Evolutionary conservation across 805 yeast species (phyloP).

Genomic region (Ogataea populi-albae): DNA sequence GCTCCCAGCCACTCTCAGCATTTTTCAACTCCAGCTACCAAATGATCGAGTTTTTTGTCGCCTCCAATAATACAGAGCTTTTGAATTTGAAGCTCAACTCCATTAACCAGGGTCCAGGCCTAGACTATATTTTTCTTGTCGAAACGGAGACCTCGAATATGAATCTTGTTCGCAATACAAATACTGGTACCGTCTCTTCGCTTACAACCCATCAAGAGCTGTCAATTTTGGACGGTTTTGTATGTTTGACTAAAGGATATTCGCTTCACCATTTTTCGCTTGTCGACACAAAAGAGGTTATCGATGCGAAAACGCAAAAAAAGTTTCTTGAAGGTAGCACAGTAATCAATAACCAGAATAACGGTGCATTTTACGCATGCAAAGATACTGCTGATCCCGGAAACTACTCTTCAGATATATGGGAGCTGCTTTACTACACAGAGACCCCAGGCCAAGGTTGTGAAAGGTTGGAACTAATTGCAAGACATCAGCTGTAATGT

Average conservation of each 20-base stretch:
- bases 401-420: conserved; percentile 29
- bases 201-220: conserved; percentile 10
- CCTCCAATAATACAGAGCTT: conserved; percentile 5
- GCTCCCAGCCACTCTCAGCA: conserved; percentile 1
- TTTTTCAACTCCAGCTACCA: too few species aligned
- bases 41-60: conserved; percentile 9
- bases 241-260: conserved; percentile 11
- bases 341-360: conserved; percentile 6
- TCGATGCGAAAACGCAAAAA: conserved; percentile 1
- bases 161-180: conserved; percentile 8
- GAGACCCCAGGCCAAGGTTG: conserved; percentile 9
- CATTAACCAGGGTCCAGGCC: conserved; percentile 17
- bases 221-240: conserved; percentile 11
- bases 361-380: conserved; percentile 35
- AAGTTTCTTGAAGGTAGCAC: conserved; percentile 14
- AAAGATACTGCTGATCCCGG: conserved; percentile 41
- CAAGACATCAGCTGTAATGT: conserved; percentile 3
- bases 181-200: conserved; percentile 7
- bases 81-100: conserved; percentile 10
- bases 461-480: conserved; percentile 8
- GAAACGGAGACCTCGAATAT: conserved; percentile 11
- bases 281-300: conserved; percentile 1
- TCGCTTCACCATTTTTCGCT: conserved; percentile 7
- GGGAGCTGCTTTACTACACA: conserved; percentile 25
- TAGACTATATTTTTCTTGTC: conserved; percentile 18